A percentile compares a stretch with the other conserved stretches of the same genome.
phyloP scores from a whole-genome alignment of 2,329 filamentous ascomycete genomes.

The Trichoderma arundinaceum region DNA sequence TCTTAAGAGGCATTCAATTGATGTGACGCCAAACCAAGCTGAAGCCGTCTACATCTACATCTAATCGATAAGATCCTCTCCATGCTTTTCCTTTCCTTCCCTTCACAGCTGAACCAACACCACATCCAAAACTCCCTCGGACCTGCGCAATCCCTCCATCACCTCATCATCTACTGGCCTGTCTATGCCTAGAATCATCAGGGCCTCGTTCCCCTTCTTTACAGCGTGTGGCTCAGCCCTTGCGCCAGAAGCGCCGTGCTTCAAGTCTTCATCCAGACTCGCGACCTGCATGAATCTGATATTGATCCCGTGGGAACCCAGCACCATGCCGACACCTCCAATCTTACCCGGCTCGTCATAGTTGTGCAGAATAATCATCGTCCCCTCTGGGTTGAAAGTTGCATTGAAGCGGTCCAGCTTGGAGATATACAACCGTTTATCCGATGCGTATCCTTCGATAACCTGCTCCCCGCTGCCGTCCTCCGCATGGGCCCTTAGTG shows the following conservation, averaged over 20 bases:
- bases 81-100: neutral
- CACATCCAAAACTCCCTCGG: constrained; percentile 62
- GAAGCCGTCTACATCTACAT: too few species aligned
- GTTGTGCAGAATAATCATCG: constrained; percentile 78
- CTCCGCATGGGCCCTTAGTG: constrained; percentile 61
- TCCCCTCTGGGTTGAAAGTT: constrained; percentile 74
- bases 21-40: too few species aligned
- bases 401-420: constrained; percentile 75
- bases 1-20: too few species aligned
- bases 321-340: constrained; percentile 73
- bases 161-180: constrained; percentile 65
- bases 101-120: constrained; percentile 55
- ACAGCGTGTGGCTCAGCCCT: constrained; percentile 10
- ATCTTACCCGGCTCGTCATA: constrained; percentile 85
- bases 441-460: constrained; percentile 71
- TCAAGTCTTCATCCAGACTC: constrained; percentile 49
- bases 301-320: constrained; percentile 75
- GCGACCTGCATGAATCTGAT: constrained; percentile 81
- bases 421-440: constrained; percentile 70
- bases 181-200: constrained; percentile 82
- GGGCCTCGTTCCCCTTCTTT: constrained; percentile 57
- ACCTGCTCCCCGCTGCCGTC: constrained; percentile 48
- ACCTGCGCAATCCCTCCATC: constrained; percentile 53
- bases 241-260: neutral
- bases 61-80: too few species aligned